These are phyloP conservation scores for Durotheca rogersii DNA, from an alignment of 495 filamentous ascomycete species.

Conservation along the genomic window DNA sequence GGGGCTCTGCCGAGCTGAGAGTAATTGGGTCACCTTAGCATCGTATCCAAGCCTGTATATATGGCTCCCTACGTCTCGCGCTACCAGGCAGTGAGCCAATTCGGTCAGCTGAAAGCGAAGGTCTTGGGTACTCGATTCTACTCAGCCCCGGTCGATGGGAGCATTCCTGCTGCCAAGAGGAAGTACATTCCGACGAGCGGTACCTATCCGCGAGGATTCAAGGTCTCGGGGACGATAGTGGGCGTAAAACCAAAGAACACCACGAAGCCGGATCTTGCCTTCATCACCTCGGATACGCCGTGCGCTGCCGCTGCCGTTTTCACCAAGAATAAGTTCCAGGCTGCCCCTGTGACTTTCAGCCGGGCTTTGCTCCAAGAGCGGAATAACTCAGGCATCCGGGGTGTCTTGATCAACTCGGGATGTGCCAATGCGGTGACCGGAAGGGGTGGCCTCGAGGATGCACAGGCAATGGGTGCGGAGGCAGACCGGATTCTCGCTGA, in stretches of 20 bases:
- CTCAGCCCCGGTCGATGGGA: conserved; percentile 60
- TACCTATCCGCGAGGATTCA: conserved; percentile 87
- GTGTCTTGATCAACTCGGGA: conserved; percentile 90
- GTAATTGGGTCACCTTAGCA: conserved; percentile 18
- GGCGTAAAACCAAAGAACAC: conserved; percentile 93
- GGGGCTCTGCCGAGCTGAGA: conserved; percentile 15
- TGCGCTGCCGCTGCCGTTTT: conserved; percentile 94
- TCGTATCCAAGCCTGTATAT: conserved; percentile 13
- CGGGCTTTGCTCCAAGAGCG: conserved; percentile 65
- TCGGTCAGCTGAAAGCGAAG: conserved; percentile 14
- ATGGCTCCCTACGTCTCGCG: conserved; percentile 23
- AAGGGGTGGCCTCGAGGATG: conserved; percentile 87
- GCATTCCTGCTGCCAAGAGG: conserved; percentile 70
- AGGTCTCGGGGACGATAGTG: conserved; percentile 81
- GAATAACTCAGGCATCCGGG: conserved; percentile 68
- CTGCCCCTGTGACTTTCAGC: conserved; percentile 87
- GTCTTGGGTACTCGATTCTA: conserved; percentile 44
- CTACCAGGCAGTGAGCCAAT: conserved; percentile 14
- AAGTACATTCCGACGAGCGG: conserved; percentile 87
- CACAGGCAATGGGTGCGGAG: conserved; percentile 72
- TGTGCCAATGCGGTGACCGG: conserved; percentile 98
- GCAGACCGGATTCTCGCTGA: conserved; percentile 71
- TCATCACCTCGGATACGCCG: conserved; percentile 82
- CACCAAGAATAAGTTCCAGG: conserved; percentile 98
- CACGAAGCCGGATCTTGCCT: conserved; percentile 81